Evolutionary conservation across 2,329 filamentous ascomycete species (phyloP).

Genomic region (Berkeleyomyces rouxiae): DNA sequence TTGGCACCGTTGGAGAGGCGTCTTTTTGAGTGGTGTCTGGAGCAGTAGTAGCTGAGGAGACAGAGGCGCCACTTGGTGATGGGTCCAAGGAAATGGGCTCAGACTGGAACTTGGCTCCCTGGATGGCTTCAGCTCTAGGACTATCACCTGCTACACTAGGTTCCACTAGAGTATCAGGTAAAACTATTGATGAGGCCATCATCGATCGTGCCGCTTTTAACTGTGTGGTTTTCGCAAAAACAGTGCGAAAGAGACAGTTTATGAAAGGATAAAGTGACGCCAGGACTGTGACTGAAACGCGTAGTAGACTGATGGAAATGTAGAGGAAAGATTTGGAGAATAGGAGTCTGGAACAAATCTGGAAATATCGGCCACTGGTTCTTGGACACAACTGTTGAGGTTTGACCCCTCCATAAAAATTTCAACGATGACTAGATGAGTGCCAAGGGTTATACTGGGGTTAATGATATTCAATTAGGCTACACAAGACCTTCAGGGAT

Average conservation of each 20-base stretch:
- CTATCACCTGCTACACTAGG: background rate
- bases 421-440: constrained; percentile 17
- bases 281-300: background rate
- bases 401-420: constrained; percentile 15
- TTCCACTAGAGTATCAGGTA: background rate
- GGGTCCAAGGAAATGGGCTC: background rate
- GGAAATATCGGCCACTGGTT: background rate
- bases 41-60: background rate
- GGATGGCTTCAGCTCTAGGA: background rate
- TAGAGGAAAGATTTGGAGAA: too few relatives aligned
- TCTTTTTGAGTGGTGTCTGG: background rate
- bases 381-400: background rate
- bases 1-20: background rate
- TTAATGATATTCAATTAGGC: background rate
- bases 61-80: background rate
- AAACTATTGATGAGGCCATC: background rate
- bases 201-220: background rate
- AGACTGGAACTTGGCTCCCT: background rate
- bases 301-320: background rate
- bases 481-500: background rate
- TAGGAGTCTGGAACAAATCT: background rate
- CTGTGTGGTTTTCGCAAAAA: background rate
- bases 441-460: background rate
- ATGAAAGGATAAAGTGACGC: background rate
- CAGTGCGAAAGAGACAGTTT: background rate